Base-by-base conservation (phyloP, 2,329 filamentous ascomycete genomes). In the Ophiostoma tasmaniense region DNA sequence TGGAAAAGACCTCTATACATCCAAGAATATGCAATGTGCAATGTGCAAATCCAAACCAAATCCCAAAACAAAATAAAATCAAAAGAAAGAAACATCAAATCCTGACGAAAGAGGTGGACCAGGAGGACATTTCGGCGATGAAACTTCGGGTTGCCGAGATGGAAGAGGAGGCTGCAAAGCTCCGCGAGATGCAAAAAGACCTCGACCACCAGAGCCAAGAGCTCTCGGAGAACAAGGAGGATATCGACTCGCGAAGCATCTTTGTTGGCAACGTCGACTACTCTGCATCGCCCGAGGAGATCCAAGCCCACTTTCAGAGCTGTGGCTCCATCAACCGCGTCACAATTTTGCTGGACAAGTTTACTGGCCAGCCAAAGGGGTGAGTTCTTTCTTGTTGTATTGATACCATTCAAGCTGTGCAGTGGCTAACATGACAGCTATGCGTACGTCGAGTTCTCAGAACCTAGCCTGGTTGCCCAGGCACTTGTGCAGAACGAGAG, bases 181-280 rank as follows among this genome's bases (percentile, higher is more conserved):
- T 95, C 68, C 87, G 91, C 73, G 91, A 94, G 79, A 93, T 95
- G 91, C 91, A 95, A 78, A 89, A 89, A 68, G 89, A 85, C 68
- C 85, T 98, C 71, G 94, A 98, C 78, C 89, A 93, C 77, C 90
- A 95, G 75, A 89, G 88, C 72, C 89, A 92, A 73, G 91, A 91
- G 74, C 84, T 95, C 71, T 87, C 90, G 73, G 95, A 98, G 77
- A 93, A 93, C 81, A 96, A 96, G 80, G 93, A 97, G 78, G 96
- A 97, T 74, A 89, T 99, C 70, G 95, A 99, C 80, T 89, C 89
- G 73, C 89, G 95, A 76, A 97, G 93, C 81, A 93, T 99, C 79
- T 99, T 99, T 78, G 95, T 99, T 62, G 95, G 95, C 74, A 99
- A 99, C 75, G 95, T 99, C 73, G 95, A 99, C 80, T 99, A 99